Evolutionary conservation across 768 basidiomycete species (phyloP), one percentile per base, ranked within the genome.

Genomic region (Rhizopogon rudus): DNA sequence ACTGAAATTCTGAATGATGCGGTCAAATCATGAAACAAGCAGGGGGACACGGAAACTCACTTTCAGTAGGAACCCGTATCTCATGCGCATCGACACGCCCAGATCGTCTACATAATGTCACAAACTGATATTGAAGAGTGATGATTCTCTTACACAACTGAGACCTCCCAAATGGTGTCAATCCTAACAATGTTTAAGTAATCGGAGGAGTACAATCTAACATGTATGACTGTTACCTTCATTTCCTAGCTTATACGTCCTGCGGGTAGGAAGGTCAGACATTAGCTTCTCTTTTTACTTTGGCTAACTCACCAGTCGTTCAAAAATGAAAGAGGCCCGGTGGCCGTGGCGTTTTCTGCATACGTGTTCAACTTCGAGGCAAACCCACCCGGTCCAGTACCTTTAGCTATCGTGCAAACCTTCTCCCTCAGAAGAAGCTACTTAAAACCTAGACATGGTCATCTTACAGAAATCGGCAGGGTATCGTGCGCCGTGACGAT

Each of bases 191-290:
- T 14, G 20, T 40, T 37, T 13, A 13, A n/a, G 9, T 7, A 25
- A 10, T 22, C 25, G 37, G 6, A 17, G 29, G 41, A 52, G 56
- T 53, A 40, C 10, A 78, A 53, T n/a, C 5, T 12, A 40, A 28
- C 4, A 17, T 10, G 6, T 14, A 59, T 20, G 28, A 58, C 71
- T 2, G 20, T 13, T 59, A 87, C 86, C 73, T 71, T 94, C 92
- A 70, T 86, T 82, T 17, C 92, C 93, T 0, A 96, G 79, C 63
- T 88, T 87, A 69, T 91, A 93, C 6, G 86, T 83, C 92, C 88
- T 89, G 59, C 12, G 4, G 33, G 14, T 10, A 12, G 42, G 14
- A 7, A 29, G 43, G 10, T 8, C 13, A 42, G 28, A 33, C 16
- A 51, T 40, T 28, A 3, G 8, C 20, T 16, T n/a, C 16, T 33